Base-by-base conservation (phyloP, 768 basidiomycete species). In the Boletus bicolor region DNA sequence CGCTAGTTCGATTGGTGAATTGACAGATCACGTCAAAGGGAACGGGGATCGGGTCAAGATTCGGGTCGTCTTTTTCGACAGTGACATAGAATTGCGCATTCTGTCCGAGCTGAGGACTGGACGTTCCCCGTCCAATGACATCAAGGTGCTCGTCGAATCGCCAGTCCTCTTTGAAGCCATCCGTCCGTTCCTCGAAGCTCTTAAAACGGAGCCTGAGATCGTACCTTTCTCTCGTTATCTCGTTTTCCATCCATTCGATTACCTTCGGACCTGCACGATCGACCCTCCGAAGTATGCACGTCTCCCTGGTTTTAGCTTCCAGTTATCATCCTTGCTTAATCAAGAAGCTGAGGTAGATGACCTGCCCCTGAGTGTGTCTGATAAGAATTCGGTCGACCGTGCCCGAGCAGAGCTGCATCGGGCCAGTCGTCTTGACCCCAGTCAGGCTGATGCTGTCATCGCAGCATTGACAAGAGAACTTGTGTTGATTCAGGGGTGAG, bases 401-500 rank as follows among this genome's bases (percentile, higher is more conserved):
- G 85, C 81, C 0, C 77, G 82, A 6, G 56, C 66, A 21, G 73
- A 76, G 41, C 67, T 90, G n/a, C 70, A 58, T 41, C 55, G 62
- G 17, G 68, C 71, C 4, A 89, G 84, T 62, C 72, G 78, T 7
- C 73, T 92, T 30, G 90, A 92, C 58, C 74, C 79, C 0, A 87
- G 85, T 66, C 90, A 92, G 64, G 83, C 79, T 0, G 84, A 88
- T 52, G 84, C 89, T 1, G 73, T 91, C 3, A 66, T 92, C 4
- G 80, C 84, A 53, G 74, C 81, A 0, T 65, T 91, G 36, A 79
- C 77, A 0, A 70, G 82, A 47, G 85, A 89, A 60, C 66, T 91
- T 0, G 74, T 81, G 0, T 68, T 91, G 45, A 86, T 92, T 38
- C 88, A 91, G 71, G 90, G 89, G 85, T 88, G 62, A 59, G 73